phyloP scores from a whole-genome alignment of 2,329 filamentous ascomycete species.

The Colletotrichum lupini region DNA sequence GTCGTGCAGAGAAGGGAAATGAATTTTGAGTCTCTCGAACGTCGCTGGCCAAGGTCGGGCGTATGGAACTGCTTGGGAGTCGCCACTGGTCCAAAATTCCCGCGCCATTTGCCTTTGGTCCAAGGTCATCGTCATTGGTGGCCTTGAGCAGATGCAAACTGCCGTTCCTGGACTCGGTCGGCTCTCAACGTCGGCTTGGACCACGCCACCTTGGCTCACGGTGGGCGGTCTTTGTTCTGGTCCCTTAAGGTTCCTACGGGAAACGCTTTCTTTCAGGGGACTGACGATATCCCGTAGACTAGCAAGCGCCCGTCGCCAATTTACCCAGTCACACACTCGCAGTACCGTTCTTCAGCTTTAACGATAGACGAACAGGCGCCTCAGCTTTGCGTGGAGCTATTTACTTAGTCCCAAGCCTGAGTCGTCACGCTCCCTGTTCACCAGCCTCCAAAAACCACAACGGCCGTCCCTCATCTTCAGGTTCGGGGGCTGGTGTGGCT shows the following conservation, averaged over 20 bases:
- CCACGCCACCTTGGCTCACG: slow-evolving; percentile 30
- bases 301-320: neutral
- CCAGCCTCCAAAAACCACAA: neutral
- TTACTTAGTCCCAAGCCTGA: neutral
- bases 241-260: neutral
- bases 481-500: neutral
- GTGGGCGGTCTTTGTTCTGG: slow-evolving; percentile 23
- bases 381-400: neutral
- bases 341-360: neutral
- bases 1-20: neutral
- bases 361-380: neutral
- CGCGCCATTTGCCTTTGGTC: neutral
- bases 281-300: slow-evolving; percentile 18
- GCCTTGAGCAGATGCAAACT: neutral
- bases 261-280: neutral
- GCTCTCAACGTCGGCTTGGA: slow-evolving; percentile 22
- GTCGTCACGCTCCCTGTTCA: neutral
- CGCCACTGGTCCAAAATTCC: slow-evolving; percentile 13
- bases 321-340: neutral
- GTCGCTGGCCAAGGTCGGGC: neutral
- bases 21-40: neutral
- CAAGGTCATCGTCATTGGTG: slow-evolving; percentile 8
- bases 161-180: slow-evolving; percentile 23
- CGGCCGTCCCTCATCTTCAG: neutral
- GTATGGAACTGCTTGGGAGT: neutral